A percentile compares a stretch with the other conserved stretches of the same genome.
Evolutionary conservation across 495 filamentous ascomycete species (phyloP).

Genomic region (Hapsidospora chrysogenum): DNA sequence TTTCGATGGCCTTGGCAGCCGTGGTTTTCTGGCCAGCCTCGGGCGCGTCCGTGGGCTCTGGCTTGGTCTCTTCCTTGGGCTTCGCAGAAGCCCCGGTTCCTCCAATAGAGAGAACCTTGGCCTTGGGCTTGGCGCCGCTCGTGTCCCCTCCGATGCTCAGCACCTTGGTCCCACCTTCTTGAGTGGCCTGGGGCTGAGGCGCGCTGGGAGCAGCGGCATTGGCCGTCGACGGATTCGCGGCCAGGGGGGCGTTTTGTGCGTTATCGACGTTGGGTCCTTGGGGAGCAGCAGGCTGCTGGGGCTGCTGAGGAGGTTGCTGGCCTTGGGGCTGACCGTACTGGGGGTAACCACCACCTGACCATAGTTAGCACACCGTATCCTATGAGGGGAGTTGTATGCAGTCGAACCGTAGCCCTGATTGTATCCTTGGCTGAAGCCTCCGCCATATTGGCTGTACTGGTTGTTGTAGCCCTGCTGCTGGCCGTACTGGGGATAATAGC

Average conservation of each 20-base stretch:
- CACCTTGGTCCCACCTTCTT: slow-evolving; percentile 32
- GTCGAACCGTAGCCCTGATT: slow-evolving; percentile 42
- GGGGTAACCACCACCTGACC: slow-evolving; percentile 8
- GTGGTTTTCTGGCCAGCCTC: slow-evolving; percentile 42
- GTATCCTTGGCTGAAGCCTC: slow-evolving; percentile 29
- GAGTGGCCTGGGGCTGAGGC: slow-evolving; percentile 27
- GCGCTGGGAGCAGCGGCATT: slow-evolving; percentile 24
- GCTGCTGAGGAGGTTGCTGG: slow-evolving; percentile 37
- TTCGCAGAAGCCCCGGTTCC: slow-evolving; percentile 23
- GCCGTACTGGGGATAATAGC: slow-evolving; percentile 42
- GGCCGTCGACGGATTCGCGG: slow-evolving; percentile 21
- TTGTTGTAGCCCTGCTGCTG: slow-evolving; percentile 28
- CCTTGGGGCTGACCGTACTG: slow-evolving; percentile 28
- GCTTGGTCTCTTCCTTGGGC: slow-evolving; percentile 21
- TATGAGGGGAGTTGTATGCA: too few species aligned
- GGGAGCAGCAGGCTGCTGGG: slow-evolving; percentile 31
- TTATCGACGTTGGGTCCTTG: slow-evolving; percentile 43
- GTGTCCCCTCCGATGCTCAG: slow-evolving; percentile 35
- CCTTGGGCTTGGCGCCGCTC: slow-evolving; percentile 32
- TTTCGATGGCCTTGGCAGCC: slow-evolving; percentile 60
- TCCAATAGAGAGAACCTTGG: slow-evolving; percentile 57
- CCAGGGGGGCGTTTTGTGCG: slow-evolving; percentile 59
- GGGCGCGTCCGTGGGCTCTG: slow-evolving; percentile 24
- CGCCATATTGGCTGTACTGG: slow-evolving; percentile 38
- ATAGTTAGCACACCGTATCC: background rate